Conservation (phyloP, 176 grass and related monocot genomes). For the Thinopyrum elongatum region DNA sequence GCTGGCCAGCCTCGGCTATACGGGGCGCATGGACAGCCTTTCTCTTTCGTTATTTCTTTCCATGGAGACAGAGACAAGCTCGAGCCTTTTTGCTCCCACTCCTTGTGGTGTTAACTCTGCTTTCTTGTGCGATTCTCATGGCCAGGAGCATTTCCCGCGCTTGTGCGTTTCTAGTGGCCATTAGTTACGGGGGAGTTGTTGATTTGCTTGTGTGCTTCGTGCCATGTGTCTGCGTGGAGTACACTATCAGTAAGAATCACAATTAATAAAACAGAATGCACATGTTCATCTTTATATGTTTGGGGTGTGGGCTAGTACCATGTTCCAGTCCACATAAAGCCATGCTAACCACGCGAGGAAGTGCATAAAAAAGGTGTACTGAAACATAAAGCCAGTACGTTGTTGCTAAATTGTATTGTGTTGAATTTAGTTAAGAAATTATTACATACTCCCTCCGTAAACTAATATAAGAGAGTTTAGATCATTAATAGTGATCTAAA, state of each 20-base stretch:
- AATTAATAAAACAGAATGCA: no score
- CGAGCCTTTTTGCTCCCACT: background rate
- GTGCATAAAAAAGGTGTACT: background rate
- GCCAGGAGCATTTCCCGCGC: background rate
- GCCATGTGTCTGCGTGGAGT: background rate
- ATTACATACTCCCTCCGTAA: no score
- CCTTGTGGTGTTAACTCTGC: background rate
- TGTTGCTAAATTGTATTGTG: no score
- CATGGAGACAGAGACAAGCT: background rate
- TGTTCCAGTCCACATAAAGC: background rate
- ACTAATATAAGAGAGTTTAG: no score
- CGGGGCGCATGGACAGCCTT: background rate
- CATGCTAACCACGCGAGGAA: background rate
- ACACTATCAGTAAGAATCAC: background rate
- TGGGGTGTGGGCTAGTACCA: no score
- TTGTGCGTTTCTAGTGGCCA: constrained; percentile 38
- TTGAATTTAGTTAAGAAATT: no score
- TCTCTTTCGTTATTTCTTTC: background rate
- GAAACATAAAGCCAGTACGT: no score
- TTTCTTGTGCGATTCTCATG: constrained; percentile 23
- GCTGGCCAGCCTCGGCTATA: background rate
- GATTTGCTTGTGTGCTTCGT: background rate
- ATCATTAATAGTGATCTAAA: no score
- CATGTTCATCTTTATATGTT: no score
- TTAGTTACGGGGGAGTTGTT: background rate